Conservation (phyloP, 139 green algal species). For the Yamagishiella unicocca region DNA sequence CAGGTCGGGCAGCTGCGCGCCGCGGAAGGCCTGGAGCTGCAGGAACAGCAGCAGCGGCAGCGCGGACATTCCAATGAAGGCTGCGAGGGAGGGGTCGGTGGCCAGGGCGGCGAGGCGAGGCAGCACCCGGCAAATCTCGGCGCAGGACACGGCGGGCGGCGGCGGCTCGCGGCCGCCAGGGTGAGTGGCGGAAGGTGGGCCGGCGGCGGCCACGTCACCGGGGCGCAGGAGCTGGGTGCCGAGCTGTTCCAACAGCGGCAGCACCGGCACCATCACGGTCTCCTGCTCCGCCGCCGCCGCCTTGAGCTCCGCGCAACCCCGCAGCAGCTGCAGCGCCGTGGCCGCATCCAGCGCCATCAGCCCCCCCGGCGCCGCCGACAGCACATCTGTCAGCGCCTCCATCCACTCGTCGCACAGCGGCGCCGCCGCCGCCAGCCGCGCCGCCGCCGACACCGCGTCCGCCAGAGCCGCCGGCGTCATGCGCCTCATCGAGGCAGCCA, state of each 20-base stretch:
- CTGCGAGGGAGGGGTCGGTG: neutral
- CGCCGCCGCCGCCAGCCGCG: neutral
- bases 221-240: neutral
- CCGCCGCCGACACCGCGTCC: slow-evolving; percentile 14
- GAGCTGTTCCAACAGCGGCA: slow-evolving; percentile 13
- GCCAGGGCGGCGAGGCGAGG: neutral
- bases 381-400: slow-evolving; percentile 16
- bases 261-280: neutral
- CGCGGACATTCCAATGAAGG: neutral
- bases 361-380: neutral
- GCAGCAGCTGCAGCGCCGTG: neutral
- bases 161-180: neutral
- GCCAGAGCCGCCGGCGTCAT: slow-evolving; percentile 1
- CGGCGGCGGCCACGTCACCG: neutral
- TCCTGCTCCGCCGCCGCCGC: neutral
- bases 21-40: neutral
- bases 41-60: slow-evolving; percentile 20
- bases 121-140: neutral
- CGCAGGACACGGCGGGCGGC: neutral
- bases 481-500: neutral
- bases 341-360: neutral
- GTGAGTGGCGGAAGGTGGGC: too few relatives aligned
- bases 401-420: slow-evolving; percentile 28
- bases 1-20: neutral
- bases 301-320: slow-evolving; percentile 6